Evolutionary conservation across 306 rosid genomes (phyloP), one percentile per base, ranked within the genome.

Genomic region (Lathyrus sativus): DNA sequence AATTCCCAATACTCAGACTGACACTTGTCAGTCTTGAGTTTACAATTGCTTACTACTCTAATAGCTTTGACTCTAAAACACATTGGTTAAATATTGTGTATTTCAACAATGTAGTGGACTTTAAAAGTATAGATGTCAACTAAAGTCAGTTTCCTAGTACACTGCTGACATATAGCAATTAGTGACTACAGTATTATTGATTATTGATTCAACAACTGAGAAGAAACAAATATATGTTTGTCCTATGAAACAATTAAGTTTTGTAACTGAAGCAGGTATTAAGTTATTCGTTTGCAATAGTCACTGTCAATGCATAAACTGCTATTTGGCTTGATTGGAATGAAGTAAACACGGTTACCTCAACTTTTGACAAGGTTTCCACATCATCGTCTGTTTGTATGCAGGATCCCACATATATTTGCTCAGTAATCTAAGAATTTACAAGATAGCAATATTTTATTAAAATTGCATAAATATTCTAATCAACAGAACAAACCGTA

Each of bases 371-470:
- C 85, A 92, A 80, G 70, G 88, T 79, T 78, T 76, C 87, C 63
- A 88, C 91, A 56, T 92, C 96, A 35, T 80, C 84, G 77, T 82
- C 96, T 45, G 85, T 82, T 80, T 92, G 98, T 79, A 92, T 88
- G 75, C 96, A 92, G 49, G 98, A 90, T 68, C 96, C 98, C 56
- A 88, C 96, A 76, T 82, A 82, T 60, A 92, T 83, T 80, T 92
- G 98, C 85, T 92, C 98, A 0, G 96, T 86, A 67, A 92, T 83
- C 98, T 92, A 78, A 74, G 51, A 73, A 75, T 72, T 63, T 44
- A 67, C 69, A 69, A 31, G 68, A 55, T 68, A 68, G 15, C 48
- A 74, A 70, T 18, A 37, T 29, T 59, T 65, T 19, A 78, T 67
- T 53, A 42, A 42, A 9, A 19, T 53, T 35, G 10, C 12, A 65